phyloP scores from a whole-genome alignment of 257 asterid genomes.

The Solanum sitiens region DNA sequence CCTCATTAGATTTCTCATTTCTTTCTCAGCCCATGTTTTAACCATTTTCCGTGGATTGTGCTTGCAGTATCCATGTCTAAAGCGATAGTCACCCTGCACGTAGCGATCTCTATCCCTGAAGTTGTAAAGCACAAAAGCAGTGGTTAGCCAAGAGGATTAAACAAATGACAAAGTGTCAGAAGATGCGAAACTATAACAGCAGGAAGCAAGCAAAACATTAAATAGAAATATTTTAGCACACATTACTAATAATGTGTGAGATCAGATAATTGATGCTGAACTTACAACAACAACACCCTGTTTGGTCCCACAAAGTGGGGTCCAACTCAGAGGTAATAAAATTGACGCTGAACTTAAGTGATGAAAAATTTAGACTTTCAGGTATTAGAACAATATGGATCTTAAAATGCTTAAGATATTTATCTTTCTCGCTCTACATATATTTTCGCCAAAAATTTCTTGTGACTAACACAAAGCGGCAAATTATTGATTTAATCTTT shows the following conservation, averaged over 20 bases:
- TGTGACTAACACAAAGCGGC: not conserved
- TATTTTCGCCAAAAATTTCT: not conserved
- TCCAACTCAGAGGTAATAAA: not conserved
- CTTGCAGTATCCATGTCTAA: slow-evolving; percentile 88
- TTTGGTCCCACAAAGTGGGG: not conserved
- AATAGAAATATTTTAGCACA: not conserved
- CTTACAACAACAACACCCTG: not conserved
- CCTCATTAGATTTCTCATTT: slow-evolving; percentile 98
- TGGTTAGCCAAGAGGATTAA: not conserved
- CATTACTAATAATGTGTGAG: not conserved
- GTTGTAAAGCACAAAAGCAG: not conserved
- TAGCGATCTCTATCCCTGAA: slow-evolving; percentile 96
- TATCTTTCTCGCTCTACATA: not conserved
- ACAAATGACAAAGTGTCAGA: not conserved
- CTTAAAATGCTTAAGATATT: not conserved
- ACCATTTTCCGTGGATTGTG: slow-evolving; percentile 97
- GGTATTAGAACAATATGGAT: not conserved
- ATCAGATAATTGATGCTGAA: not conserved
- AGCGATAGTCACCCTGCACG: slow-evolving; percentile 93
- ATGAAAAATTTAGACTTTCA: not conserved
- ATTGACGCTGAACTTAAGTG: not conserved
- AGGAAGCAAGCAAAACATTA: not conserved
- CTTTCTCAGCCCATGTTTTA: slow-evolving; percentile 98
- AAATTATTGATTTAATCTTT: not conserved
- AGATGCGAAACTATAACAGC: not conserved